These are phyloP conservation scores for Aspergillus ibericus DNA, from an alignment of 2,329 filamentous ascomycete genomes.

Conservation along the genomic window DNA sequence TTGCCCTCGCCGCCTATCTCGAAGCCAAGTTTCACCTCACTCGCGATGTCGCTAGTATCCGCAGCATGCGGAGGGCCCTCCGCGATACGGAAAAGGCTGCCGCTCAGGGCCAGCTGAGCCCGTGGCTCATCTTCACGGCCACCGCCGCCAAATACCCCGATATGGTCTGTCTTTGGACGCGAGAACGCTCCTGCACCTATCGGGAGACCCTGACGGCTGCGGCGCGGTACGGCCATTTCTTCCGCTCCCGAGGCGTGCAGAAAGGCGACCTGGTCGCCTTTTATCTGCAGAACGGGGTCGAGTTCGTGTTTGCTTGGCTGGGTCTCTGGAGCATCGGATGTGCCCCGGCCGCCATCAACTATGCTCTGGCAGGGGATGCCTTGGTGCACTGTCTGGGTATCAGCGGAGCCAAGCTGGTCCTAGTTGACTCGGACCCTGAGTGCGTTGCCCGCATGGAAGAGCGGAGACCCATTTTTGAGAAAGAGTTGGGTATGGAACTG, in stretches of 20 bases:
- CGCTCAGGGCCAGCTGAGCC: slow-evolving; percentile 55
- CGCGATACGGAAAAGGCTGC: slow-evolving; percentile 51
- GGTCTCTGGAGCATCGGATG: slow-evolving; percentile 66
- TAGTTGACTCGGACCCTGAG: slow-evolving; percentile 59
- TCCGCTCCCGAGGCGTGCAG: slow-evolving; percentile 58
- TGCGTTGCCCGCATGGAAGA: slow-evolving; percentile 60
- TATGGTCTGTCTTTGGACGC: slow-evolving; percentile 67
- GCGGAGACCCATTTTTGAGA: slow-evolving; percentile 48
- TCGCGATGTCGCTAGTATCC: slow-evolving; percentile 59
- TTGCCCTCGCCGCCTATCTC: slow-evolving; percentile 35
- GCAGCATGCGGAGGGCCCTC: slow-evolving; percentile 42
- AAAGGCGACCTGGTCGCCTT: slow-evolving; percentile 63
- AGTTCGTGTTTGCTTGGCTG: slow-evolving; percentile 67
- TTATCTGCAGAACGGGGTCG: slow-evolving; percentile 66
- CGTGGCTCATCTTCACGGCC: slow-evolving; percentile 67
- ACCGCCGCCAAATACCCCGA: slow-evolving; percentile 54
- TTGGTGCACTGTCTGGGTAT: slow-evolving; percentile 66
- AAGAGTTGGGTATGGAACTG: slow-evolving; percentile 60
- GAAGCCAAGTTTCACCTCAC: slow-evolving; percentile 68
- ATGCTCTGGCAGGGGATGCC: slow-evolving; percentile 64
- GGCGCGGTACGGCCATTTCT: slow-evolving; percentile 64
- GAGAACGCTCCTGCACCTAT: slow-evolving; percentile 61
- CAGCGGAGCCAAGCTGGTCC: slow-evolving; percentile 55
- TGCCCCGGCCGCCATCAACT: slow-evolving; percentile 70
- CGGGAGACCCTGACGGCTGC: slow-evolving; percentile 55